phyloP scores from a whole-genome alignment of 108 stramenopile species.

The Cyclotella sp. region DNA sequence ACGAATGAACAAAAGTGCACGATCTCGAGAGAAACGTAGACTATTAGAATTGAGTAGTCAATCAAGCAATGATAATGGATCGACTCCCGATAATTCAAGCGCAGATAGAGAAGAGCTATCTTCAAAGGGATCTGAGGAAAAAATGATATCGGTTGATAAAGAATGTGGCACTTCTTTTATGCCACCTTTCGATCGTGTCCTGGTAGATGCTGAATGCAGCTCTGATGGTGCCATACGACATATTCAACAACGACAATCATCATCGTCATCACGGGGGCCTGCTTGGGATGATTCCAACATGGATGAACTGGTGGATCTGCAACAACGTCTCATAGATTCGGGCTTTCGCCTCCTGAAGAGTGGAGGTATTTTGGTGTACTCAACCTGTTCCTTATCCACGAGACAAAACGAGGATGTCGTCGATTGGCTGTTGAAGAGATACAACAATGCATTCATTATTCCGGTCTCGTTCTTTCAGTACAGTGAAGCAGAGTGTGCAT shows the following conservation, averaged over 20 bases:
- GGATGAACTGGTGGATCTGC: slow-evolving; percentile 77
- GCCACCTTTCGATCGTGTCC: slow-evolving; percentile 77
- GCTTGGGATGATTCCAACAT: slow-evolving; percentile 49
- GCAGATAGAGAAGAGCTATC: neutral
- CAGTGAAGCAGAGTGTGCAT: neutral
- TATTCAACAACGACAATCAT: slow-evolving; percentile 50
- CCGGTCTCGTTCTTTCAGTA: slow-evolving; percentile 56
- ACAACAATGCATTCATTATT: slow-evolving; percentile 56
- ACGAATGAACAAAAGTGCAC: slow-evolving; percentile 87
- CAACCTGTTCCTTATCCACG: slow-evolving; percentile 88
- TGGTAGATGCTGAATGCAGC: slow-evolving; percentile 96
- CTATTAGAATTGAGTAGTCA: slow-evolving; percentile 47
- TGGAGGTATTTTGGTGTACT: slow-evolving; percentile 90
- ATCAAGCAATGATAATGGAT: neutral
- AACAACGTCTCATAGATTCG: slow-evolving; percentile 68
- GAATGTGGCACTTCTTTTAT: slow-evolving; percentile 8
- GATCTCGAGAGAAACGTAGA: slow-evolving; percentile 72
- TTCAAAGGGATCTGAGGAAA: slow-evolving; percentile 1
- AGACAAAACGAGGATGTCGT: slow-evolving; percentile 93
- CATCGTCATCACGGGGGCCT: slow-evolving; percentile 9
- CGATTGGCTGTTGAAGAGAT: slow-evolving; percentile 67
- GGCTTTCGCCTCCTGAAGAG: slow-evolving; percentile 80
- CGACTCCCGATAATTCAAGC: neutral
- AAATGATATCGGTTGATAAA: neutral
- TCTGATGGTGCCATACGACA: slow-evolving; percentile 92